A percentile compares a stretch with the other conserved stretches of the same genome.
Evolutionary conservation across 139 green algal genomes (phyloP).

Genomic region (Chlorella sp.): DNA sequence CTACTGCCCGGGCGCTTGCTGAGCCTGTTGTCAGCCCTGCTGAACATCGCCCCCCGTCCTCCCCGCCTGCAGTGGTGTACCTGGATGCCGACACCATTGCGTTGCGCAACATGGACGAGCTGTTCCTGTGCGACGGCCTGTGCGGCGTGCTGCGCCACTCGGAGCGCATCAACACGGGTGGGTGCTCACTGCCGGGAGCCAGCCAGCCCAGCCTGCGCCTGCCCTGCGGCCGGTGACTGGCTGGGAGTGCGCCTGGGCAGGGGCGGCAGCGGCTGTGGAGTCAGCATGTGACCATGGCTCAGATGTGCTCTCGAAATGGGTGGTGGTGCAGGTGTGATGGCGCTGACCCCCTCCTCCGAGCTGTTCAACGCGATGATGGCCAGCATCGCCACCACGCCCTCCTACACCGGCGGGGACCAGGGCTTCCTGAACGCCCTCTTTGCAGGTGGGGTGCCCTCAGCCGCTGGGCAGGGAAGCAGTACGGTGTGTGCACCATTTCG

Average conservation of each 20-base stretch:
- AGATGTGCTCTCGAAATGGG: too few relatives aligned
- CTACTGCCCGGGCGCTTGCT: too few relatives aligned
- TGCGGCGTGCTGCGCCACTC: conserved; percentile 75
- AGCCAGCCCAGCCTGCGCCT: too few relatives aligned
- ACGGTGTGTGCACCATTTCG: too few relatives aligned
- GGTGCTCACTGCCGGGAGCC: not conserved
- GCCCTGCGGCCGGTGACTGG: too few relatives aligned
- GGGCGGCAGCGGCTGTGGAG: too few relatives aligned
- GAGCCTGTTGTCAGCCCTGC: not conserved
- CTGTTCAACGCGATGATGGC: conserved; percentile 73
- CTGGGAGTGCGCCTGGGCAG: too few relatives aligned
- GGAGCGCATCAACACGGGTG: conserved; percentile 80
- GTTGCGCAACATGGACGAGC: conserved; percentile 61
- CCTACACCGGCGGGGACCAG: conserved; percentile 73
- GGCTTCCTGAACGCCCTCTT: conserved; percentile 84
- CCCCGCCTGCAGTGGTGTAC: conserved; percentile 65
- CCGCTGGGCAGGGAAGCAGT: not conserved
- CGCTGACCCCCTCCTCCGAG: conserved; percentile 46
- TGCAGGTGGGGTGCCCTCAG: not conserved
- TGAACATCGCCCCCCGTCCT: not conserved
- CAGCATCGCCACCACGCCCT: conserved; percentile 56
- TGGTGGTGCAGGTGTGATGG: conserved; percentile 79
- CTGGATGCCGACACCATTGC: conserved; percentile 80
- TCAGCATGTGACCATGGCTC: too few relatives aligned
- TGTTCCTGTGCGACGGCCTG: conserved; percentile 78